These are phyloP conservation scores for Trichoderma semiorbis DNA, from an alignment of 2,329 filamentous ascomycete genomes.

Conservation along the genomic window DNA sequence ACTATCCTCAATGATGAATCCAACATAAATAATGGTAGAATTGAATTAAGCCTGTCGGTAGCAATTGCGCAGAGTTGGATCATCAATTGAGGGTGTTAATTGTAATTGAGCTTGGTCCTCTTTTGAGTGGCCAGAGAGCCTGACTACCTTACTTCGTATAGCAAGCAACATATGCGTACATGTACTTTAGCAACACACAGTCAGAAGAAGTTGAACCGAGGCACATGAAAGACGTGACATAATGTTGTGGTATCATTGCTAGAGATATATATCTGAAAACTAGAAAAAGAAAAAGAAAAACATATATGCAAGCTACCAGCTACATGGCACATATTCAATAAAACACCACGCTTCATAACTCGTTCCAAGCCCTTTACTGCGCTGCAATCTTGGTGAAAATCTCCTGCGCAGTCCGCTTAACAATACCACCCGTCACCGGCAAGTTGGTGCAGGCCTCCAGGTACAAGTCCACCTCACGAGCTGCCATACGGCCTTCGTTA, in stretches of 20 bases:
- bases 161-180: not conserved
- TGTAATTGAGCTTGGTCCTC: too few species aligned
- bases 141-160: not conserved
- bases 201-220: too few species aligned
- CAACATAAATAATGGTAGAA: too few species aligned
- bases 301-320: not conserved
- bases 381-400: conserved; percentile 44
- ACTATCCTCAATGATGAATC: too few species aligned
- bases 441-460: conserved; percentile 76
- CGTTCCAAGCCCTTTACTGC: conserved; percentile 13
- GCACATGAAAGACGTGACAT: not conserved
- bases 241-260: conserved; percentile 17
- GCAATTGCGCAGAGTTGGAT: too few species aligned
- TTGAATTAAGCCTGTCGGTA: too few species aligned
- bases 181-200: too few species aligned
- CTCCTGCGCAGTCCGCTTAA: conserved; percentile 77
- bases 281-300: not conserved
- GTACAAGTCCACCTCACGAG: conserved; percentile 86
- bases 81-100: too few species aligned
- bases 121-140: too few species aligned
- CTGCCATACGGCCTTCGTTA: conserved; percentile 91
- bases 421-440: conserved; percentile 88
- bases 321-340: not conserved
- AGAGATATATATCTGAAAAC: not conserved
- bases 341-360: conserved; percentile 11